These are phyloP conservation scores for Ramaria sp. DNA, from an alignment of 768 basidiomycete species.

Conservation along the genomic window DNA sequence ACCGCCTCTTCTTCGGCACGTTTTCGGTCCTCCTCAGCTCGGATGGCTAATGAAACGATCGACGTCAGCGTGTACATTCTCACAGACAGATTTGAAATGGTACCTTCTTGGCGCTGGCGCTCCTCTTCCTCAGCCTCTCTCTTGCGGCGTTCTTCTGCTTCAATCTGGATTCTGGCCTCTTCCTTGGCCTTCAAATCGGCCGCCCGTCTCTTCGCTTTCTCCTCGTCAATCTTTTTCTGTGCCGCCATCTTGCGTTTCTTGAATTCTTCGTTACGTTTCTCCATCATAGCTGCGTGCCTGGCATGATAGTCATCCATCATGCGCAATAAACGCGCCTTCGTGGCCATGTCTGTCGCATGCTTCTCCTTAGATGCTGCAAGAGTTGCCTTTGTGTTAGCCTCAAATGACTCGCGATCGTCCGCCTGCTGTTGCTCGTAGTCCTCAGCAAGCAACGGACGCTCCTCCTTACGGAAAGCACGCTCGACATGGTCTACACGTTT, in stretches of 20 bases:
- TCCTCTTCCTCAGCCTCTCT: conserved; percentile 31
- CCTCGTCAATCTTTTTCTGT: conserved; percentile 63
- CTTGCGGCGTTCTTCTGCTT: conserved; percentile 28
- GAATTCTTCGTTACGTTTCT: conserved; percentile 56
- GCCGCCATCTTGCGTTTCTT: conserved; percentile 47
- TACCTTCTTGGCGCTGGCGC: conserved; percentile 19
- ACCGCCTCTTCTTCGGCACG: conserved; percentile 40
- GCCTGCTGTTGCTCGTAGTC: conserved; percentile 86
- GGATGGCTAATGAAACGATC: conserved; percentile 11
- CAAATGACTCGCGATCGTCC: conserved; percentile 61
- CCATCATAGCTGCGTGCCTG: conserved; percentile 42
- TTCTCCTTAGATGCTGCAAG: conserved; percentile 41
- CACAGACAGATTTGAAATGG: conserved; percentile 24
- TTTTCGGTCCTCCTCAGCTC: conserved; percentile 43
- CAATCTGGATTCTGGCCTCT: conserved; percentile 37
- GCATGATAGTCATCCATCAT: conserved; percentile 62
- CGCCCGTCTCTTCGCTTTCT: conserved; percentile 65
- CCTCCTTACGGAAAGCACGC: conserved; percentile 90
- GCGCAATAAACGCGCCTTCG: conserved; percentile 64
- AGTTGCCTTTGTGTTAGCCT: conserved; percentile 45
- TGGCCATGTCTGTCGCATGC: conserved; percentile 57
- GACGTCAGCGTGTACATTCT: neutral
- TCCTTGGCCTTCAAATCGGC: conserved; percentile 47
- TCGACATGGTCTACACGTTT: conserved; percentile 95
- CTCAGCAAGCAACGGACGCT: conserved; percentile 70